Evolutionary conservation across 2,329 filamentous ascomycete genomes (phyloP), one percentile per base, ranked within the genome.

Genomic region (Fusarium abutilonis): DNA sequence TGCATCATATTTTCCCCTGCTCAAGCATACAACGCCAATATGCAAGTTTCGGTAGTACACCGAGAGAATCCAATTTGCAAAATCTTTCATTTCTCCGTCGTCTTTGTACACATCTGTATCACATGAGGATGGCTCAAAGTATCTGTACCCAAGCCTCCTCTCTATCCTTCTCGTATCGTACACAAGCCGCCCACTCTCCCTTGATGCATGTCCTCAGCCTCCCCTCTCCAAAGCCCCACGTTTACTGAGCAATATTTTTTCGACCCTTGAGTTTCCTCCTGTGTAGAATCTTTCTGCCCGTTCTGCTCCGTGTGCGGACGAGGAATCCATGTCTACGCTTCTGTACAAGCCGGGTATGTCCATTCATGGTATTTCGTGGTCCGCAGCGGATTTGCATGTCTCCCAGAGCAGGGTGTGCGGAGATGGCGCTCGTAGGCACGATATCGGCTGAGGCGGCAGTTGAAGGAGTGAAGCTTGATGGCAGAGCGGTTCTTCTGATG

Each of bases 321-420:
- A 88, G 72, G 67, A 86, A 88, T 1, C 85, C 86, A 63, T 83
- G 81, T 64, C 84, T 79, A 21, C 85, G 79, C 79, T 87, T 87
- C 74, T 86, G 83, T 13, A 86, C 73, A 50, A 87, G 75, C 32
- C 85, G 79, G 51, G 81, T 85, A 52, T 80, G 75, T 45, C 79
- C 75, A 52, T 82, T 80, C 82, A 86, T 82, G 29, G 83, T 87
- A 69, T 84, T 80, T 56, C 84, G 80, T 43, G 84, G 85, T 2
- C 83, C 85, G 76, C 81, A 87, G 52, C 85, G 82, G 63, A 86
- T 76, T 75, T 86, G 84, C 72, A 74, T 73, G 43, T 75, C 79
- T 6, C 71, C 73, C n/a, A 86, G 74, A 9, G 82, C 80, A 28
- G 84, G 84, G 72, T 86, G 80, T 26, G 80, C 71, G 11, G 83